Evolutionary conservation across 2,329 filamentous ascomycete genomes (phyloP), one percentile per base, ranked within the genome.

Genomic region (Graphium sp.): DNA sequence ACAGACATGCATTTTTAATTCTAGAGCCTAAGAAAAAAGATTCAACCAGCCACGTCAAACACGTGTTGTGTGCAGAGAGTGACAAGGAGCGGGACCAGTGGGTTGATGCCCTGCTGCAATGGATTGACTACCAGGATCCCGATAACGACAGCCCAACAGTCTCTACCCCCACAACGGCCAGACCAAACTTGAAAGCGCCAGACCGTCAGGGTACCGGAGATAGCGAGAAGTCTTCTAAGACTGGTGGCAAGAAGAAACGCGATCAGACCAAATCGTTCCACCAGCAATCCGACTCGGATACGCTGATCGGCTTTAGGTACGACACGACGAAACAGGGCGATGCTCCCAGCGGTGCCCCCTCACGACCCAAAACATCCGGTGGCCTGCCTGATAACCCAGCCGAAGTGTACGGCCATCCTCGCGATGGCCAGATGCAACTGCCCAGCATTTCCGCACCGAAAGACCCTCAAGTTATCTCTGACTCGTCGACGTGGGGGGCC

Each of bases 1-100:
- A 93, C 47, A 78, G 89, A 5, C 89, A 98, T 53, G 89, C 89
- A 1, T 98, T 98, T 55, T 60, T 95, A 25, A 80, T 98, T 30
- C 50, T 95, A 29, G 89, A 98, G 46, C 87, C 87, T 2, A 98
- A 98, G 58, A 83, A 84, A 50, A 95, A 93, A 51, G 89, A 98
- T 45, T 84, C 84, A 0, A 74, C 65, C 14, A 84, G 79, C 39
- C 66, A 87, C 30, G 82, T 94, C 15, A 81, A 87, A 38, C 89
- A 98, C 48, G 85, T 98, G 1, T 60, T 98, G 12, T 98, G 89
- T 48, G 87, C 89, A 1, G 89, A 98, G 51, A 95, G 80, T 43
- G 89, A 98, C 42, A 66, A 64, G 34, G 89, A 98, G 55, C 74
- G 89, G 34, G 89, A 98, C 51, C 65, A 76, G 24, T 98, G 89